Base-by-base conservation (phyloP, 2,329 filamentous ascomycete species). In the Colletotrichum destructivum region DNA sequence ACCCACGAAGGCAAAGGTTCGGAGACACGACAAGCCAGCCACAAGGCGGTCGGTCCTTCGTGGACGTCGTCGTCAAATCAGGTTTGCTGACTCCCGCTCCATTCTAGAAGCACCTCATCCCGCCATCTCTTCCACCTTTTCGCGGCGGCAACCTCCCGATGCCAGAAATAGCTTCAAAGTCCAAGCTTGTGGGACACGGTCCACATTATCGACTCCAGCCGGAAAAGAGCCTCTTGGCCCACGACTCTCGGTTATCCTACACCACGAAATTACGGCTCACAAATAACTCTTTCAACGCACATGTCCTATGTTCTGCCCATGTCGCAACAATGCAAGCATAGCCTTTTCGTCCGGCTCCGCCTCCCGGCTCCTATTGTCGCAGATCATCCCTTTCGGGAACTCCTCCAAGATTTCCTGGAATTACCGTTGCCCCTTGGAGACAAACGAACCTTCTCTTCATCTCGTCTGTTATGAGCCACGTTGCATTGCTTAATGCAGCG, bases 81-180 rank as follows among this genome's bases (percentile, higher is more conserved):
- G 38, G 51, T 52, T 47, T 57, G 69, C 46, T 42, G 47, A 38
- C 40, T 35, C 42, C 40, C 26, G 12, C 54, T 54, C 57, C 54
- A 44, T 71, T 69, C 65, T 69, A 60, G 59, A 69, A 69, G 38
- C 42, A 46, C 52, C 57, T 18, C 59, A 46, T 69, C 40, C 49
- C 26, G 23, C 23, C 31, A 46, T 63, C 62, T 68, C 55, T 67
- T 31, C 67, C 47, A 70, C 62, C 26, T 42, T 63, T 52, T 21
- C 51, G 52, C 65, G 59, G 56, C 65, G 69, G 65, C 59, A 63
- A 46, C 65, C 31, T 64, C 40, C 60, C 69, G 65, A 63, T 54
- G 59, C 69, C 59, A 69, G 59, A 72, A 69, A 72, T 72, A 72
- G 65, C 59, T 57, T 69, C 52, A 23, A 44, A 31, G 23, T 61